Base-by-base conservation (phyloP, 352 stramenopile species). In the Stephanocyclus meneghinianus region DNA sequence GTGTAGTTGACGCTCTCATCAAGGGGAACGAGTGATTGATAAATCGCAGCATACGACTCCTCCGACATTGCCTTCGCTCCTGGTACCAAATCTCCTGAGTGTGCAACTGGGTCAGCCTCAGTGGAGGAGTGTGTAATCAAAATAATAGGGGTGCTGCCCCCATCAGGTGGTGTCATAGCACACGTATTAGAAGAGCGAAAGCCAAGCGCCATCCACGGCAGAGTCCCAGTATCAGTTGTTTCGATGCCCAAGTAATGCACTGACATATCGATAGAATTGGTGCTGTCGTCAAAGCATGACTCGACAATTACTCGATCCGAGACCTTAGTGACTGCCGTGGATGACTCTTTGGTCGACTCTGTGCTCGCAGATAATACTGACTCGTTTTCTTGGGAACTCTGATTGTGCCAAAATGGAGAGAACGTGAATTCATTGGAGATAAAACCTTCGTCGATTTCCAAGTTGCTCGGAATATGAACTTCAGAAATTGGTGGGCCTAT, bases 361-460 rank as follows among this genome's bases (percentile, higher is more conserved):
- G n/a, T 64, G 47, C 48, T 47, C 3, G 44, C 48, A 15, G 51
- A 53, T 40, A 18, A 42, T 62, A 13, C 13, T 13, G 53, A 15
- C 2, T 37, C 37, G 18, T 21, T 51, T 32, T 45, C 26, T 30
- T 70, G 18, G 18, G 63, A 72, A 21, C 40, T 55, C 8, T 73
- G 74, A n/a, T 69, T 18, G 32, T 78, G 35, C 81, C 81, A 87
- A 5, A 85, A 42, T n/a, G 81, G 77, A 37, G 65, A 80, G 50
- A 80, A 85, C 9, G 81, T 87, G 18, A 63, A 77, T 10, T 82
- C 81, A 55, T 83, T 87, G 37, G 53, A 64, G 10, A 83, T 48
- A 71, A 76, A 87, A 53, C 67, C 70, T 18, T 76, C 67, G 63
- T 87, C 81, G 21, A 85, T 74, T 64, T 87, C 81, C 6, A 87